A percentile compares a stretch with the other conserved stretches of the same genome.
Conservation (phyloP, 2,329 filamentous ascomycete species). For the Colletotrichum phormii region DNA sequence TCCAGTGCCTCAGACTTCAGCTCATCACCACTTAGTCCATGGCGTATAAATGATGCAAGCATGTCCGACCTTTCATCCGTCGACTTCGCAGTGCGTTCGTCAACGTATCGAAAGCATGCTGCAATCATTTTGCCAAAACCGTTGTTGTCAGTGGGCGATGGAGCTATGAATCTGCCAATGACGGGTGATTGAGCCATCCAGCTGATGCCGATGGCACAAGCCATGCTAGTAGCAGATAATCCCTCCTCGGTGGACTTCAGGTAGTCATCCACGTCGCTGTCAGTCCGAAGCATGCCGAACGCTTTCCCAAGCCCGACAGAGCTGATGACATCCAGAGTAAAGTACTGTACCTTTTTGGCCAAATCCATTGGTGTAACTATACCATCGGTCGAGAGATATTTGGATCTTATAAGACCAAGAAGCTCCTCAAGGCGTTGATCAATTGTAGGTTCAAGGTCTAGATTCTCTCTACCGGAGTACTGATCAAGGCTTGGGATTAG, state of each 20-base stretch:
- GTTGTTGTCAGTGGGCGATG: conserved; percentile 42
- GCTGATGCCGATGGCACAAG: conserved; percentile 43
- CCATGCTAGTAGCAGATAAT: conserved; percentile 42
- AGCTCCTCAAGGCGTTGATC: conserved; percentile 59
- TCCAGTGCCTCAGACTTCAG: conserved; percentile 46
- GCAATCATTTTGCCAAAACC: conserved; percentile 51
- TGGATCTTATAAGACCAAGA: conserved; percentile 54
- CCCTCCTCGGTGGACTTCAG: conserved; percentile 50
- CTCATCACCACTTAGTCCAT: conserved; percentile 42
- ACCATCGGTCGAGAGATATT: conserved; percentile 52
- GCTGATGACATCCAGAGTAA: conserved; percentile 66
- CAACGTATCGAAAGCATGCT: conserved; percentile 43
- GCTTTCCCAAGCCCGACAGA: conserved; percentile 60
- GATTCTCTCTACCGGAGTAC: conserved; percentile 68
- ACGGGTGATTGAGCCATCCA: conserved; percentile 46
- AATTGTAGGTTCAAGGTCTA: conserved; percentile 60
- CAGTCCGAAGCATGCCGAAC: conserved; percentile 59
- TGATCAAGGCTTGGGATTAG: conserved; percentile 37
- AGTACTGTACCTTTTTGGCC: conserved; percentile 59
- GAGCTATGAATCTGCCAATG: conserved; percentile 43
- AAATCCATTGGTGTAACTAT: conserved; percentile 55
- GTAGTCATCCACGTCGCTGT: conserved; percentile 57
- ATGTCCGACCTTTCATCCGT: conserved; percentile 42
- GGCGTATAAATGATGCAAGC: conserved; percentile 45
- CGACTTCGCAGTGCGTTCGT: conserved; percentile 41